phyloP scores from a whole-genome alignment of 306 rosid species.

The Glycine tomentella region DNA sequence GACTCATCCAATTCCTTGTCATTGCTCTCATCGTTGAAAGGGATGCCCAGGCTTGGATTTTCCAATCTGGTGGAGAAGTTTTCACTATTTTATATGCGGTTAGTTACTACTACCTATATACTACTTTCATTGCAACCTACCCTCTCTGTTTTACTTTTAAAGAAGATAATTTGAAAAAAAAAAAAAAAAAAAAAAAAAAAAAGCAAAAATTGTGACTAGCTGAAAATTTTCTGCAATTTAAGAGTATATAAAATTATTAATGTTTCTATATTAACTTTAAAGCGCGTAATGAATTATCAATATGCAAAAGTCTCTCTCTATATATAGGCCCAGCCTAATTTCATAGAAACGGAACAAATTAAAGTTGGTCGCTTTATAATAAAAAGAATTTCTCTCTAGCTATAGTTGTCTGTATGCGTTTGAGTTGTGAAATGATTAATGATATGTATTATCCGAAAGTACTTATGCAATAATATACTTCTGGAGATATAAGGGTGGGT shows the following conservation, averaged over 20 bases:
- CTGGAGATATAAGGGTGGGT: conserved; percentile 28
- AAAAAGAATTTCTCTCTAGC: no score
- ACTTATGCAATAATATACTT: conserved; percentile 44
- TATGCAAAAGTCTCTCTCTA: no score
- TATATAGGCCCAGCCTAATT: not conserved
- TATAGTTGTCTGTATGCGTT: no score
- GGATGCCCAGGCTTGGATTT: conserved; percentile 85
- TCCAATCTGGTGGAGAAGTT: conserved; percentile 76
- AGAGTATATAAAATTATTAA: not conserved
- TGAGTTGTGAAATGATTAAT: no score
- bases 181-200: no score
- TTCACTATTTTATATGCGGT: conserved; percentile 92
- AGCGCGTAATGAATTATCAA: no score
- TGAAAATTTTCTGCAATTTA: not conserved
- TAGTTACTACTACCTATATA: conserved; percentile 24
- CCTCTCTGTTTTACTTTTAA: not conserved
- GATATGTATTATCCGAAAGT: conserved; percentile 39
- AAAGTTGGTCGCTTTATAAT: not conserved
- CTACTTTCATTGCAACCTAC: no score
- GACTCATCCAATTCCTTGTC: conserved; percentile 74
- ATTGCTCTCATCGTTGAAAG: conserved; percentile 77
- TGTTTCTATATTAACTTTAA: not conserved
- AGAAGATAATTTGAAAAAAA: not conserved
- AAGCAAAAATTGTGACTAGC: not conserved
- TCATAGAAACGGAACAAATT: not conserved